A percentile compares a stretch with the other conserved stretches of the same genome.
phyloP scores from a whole-genome alignment of 148 eudicot genomes.

The Chenopodium album region DNA sequence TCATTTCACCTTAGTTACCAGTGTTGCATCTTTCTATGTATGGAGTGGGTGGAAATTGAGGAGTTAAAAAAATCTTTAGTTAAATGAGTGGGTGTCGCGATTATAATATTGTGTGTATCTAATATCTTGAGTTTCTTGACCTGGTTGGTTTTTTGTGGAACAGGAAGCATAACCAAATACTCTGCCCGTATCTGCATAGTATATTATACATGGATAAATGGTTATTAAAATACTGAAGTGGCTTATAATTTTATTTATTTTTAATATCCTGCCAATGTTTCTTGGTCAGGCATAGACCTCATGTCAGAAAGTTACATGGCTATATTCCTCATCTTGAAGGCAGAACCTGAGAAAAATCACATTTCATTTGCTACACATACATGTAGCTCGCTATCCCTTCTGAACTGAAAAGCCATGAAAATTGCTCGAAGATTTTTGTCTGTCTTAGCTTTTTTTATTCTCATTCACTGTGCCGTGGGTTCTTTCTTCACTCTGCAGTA shows the following conservation, averaged over 20 bases:
- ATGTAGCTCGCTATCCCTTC: constrained; percentile 8
- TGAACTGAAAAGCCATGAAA: constrained; percentile 33
- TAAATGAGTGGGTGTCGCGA: not conserved
- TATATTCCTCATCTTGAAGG: constrained; percentile 18
- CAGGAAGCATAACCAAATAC: constrained; percentile 22
- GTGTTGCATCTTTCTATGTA: not conserved
- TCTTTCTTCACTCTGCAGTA: constrained; percentile 11
- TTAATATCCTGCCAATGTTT: not conserved
- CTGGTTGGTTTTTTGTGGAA: constrained; percentile 18
- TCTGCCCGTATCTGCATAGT: constrained; percentile 29
- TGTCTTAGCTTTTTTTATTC: constrained; percentile 27
- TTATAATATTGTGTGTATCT: constrained; percentile 9
- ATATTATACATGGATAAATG: constrained; percentile 4
- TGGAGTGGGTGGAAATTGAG: not conserved
- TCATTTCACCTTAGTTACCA: not conserved
- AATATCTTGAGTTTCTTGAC: constrained; percentile 19
- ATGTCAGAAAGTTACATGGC: constrained; percentile 24
- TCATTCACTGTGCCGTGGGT: constrained; percentile 17
- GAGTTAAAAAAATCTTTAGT: not conserved
- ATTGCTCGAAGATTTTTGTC: constrained; percentile 20
- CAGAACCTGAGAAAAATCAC: constrained; percentile 19
- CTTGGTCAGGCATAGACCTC: constrained; percentile 29
- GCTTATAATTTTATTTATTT: not conserved
- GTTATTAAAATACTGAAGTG: constrained; percentile 22
- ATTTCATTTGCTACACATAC: not conserved